Evolutionary conservation across 2,329 filamentous ascomycete species (phyloP).

Genomic region (Fusarium abutilonis): DNA sequence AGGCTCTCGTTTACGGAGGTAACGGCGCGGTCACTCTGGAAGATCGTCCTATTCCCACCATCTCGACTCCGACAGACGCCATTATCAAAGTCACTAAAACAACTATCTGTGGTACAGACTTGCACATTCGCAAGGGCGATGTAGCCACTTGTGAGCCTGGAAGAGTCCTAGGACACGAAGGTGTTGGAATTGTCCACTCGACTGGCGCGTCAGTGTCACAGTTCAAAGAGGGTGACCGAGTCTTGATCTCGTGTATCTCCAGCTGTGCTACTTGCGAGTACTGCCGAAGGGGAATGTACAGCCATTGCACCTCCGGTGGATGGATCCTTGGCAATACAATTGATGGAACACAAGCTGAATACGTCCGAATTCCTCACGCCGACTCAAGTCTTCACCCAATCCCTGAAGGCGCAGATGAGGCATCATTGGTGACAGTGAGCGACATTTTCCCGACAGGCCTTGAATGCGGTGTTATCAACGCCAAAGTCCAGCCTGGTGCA

Average conservation of each 20-base stretch:
- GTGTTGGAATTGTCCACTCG: constrained; percentile 60
- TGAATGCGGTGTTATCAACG: constrained; percentile 64
- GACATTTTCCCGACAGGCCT: constrained; percentile 67
- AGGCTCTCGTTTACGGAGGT: constrained; percentile 57
- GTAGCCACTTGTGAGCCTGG: constrained; percentile 59
- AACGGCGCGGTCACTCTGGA: constrained; percentile 50
- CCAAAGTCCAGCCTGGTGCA: constrained; percentile 60
- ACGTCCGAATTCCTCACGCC: constrained; percentile 62
- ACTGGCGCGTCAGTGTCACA: constrained; percentile 57
- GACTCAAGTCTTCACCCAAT: constrained; percentile 59
- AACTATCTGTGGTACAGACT: constrained; percentile 64
- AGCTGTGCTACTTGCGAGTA: constrained; percentile 62
- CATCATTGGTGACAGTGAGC: constrained; percentile 59
- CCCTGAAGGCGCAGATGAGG: constrained; percentile 54
- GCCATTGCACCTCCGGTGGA: constrained; percentile 63
- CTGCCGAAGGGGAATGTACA: constrained; percentile 61
- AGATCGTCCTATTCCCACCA: constrained; percentile 54
- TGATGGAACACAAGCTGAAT: constrained; percentile 67
- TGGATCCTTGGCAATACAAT: constrained; percentile 64
- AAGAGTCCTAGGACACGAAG: constrained; percentile 63
- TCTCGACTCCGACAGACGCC: constrained; percentile 58
- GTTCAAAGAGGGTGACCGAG: constrained; percentile 60
- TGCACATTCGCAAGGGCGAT: constrained; percentile 65
- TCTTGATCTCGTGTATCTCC: constrained; percentile 62
- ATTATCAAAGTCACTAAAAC: constrained; percentile 59